A percentile compares a stretch with the other conserved stretches of the same genome.
Conservation (phyloP, 495 filamentous ascomycete genomes). For the Viridothelium virens region DNA sequence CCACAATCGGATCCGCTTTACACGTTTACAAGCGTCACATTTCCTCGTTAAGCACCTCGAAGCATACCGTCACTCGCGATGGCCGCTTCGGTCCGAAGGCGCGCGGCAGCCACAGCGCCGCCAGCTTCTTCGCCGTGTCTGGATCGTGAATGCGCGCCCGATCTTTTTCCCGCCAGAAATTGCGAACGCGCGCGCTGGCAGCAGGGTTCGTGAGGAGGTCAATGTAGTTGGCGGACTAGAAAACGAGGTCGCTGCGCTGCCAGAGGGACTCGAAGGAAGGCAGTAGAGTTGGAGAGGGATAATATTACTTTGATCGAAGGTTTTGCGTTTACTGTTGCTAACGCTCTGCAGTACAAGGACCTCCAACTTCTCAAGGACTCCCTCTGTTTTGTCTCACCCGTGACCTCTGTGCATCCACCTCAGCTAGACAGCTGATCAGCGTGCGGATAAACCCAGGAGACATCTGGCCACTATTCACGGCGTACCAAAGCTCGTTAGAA, state of each 20-base stretch:
- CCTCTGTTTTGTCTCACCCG: no score
- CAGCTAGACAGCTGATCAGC: no score
- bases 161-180: background rate
- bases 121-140: background rate
- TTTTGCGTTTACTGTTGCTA: no score
- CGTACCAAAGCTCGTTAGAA: no score
- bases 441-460: no score
- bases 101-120: background rate
- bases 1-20: background rate
- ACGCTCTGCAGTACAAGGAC: no score
- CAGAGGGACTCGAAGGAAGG: no score
- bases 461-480: no score
- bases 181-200: background rate
- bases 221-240: background rate
- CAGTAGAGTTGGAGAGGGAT: no score
- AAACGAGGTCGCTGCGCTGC: background rate
- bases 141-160: background rate
- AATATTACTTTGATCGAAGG: no score
- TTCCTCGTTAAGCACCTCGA: background rate
- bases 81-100: background rate
- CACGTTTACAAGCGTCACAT: background rate
- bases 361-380: no score
- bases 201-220: background rate
- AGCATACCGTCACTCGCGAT: background rate
- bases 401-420: no score